phyloP scores from a whole-genome alignment of 164 flowering plant species.

The Vitis cinerea region DNA sequence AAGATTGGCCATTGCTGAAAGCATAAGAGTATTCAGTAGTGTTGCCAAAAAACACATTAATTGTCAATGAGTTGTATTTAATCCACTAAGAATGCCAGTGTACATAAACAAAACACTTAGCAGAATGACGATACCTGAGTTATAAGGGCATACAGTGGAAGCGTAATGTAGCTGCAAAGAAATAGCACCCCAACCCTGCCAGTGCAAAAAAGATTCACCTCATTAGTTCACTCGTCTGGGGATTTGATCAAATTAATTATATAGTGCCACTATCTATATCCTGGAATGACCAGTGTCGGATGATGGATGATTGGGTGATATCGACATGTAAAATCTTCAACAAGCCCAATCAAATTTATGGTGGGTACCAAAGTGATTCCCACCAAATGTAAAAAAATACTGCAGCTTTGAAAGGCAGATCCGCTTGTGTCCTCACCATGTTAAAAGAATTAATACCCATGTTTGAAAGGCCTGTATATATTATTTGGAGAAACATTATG shows the following conservation, averaged over 20 bases:
- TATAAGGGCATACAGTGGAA: conserved; percentile 64
- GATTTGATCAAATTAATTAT: neutral
- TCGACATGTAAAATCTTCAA: neutral
- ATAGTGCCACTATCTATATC: neutral
- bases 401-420: neutral
- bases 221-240: neutral
- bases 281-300: neutral
- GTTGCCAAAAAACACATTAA: neutral
- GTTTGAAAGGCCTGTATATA: neutral
- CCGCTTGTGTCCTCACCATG: neutral
- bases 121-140: conserved; percentile 43
- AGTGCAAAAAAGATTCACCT: neutral
- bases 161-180: conserved; percentile 64
- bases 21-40: too few species aligned
- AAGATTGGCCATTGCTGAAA: too few species aligned
- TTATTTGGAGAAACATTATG: neutral
- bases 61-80: neutral
- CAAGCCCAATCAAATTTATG: neutral
- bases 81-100: neutral
- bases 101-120: neutral
- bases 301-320: neutral
- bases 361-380: neutral
- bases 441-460: neutral
- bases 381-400: too few species aligned
- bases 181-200: conserved; percentile 45